Conservation (phyloP, 768 basidiomycete species). For the Tubosaeta sp. region DNA sequence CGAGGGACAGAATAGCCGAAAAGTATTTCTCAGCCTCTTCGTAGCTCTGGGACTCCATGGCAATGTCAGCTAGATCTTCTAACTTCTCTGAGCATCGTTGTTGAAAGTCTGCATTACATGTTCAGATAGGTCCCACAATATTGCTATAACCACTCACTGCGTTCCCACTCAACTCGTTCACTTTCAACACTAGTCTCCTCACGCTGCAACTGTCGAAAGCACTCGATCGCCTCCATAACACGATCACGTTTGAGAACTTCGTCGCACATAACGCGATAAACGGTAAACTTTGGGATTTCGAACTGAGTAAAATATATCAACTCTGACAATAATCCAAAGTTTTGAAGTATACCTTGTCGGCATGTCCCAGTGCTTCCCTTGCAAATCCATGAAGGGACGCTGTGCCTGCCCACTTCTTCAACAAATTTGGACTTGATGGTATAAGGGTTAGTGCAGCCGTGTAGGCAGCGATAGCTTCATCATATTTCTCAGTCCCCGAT, state of each 20-base stretch:
- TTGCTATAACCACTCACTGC: background rate
- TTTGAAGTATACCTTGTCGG: too few relatives aligned
- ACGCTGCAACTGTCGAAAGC: background rate
- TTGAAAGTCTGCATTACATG: background rate
- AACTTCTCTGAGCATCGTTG: background rate
- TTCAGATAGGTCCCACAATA: background rate
- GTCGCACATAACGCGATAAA: slow-evolving; percentile 4
- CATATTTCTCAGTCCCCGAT: too few relatives aligned
- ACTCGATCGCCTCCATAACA: background rate
- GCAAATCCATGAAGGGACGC: too few relatives aligned
- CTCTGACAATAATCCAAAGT: too few relatives aligned
- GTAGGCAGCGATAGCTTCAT: too few relatives aligned
- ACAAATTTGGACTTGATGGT: too few relatives aligned
- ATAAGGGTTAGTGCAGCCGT: too few relatives aligned
- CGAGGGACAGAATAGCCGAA: background rate
- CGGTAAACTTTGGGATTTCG: background rate
- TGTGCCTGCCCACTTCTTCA: too few relatives aligned
- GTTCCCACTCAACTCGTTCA: slow-evolving; percentile 1
- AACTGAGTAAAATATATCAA: background rate
- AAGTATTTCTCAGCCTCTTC: background rate
- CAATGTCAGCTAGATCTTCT: background rate
- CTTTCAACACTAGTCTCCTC: background rate
- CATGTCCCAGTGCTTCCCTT: too few relatives aligned
- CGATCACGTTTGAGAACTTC: slow-evolving; percentile 1
- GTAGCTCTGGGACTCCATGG: background rate